Evolutionary conservation across 2,329 filamentous ascomycete genomes (phyloP), one percentile per base, ranked within the genome.

Genomic region (Verticillium nubilum): DNA sequence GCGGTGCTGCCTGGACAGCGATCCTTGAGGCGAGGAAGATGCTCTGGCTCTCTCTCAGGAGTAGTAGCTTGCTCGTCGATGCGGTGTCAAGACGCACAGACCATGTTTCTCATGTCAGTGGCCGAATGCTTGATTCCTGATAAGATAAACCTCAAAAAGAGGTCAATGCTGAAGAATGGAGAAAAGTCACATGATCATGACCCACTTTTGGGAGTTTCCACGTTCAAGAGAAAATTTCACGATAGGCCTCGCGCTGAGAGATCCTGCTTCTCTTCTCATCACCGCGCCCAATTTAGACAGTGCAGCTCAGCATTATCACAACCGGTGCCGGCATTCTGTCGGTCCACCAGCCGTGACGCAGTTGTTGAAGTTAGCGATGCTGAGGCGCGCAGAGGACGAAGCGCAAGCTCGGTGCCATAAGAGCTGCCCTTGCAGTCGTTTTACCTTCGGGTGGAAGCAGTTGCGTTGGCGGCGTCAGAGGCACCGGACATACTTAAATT

Each of bases 201-300:
- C 19, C 52, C 19, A 31, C 27, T 25, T n/a, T 23, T 27, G 52
- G 10, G 4, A 19, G n/a, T 29, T 12, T 31, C 52, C 52, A 19
- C 27, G n/a, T 31, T 29, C 15, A 54, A 33, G 27, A 54, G 33
- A 62, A 55, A 60, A 54, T 63, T 65, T 62, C 37, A 58, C 37
- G 13, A 42, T 25, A 28, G 17, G 5, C 52, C n/a, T 23, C 26
- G 27, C 28, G 4, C n/a, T 33, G 26, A 7, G 17, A 15, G 5
- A 15, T 31, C 67, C 68, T 73, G 76, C 72, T 74, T 74, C 76
- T 74, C 61, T 76, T 76, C 73, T 73, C 74, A 73, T 68, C 79
- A 85, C 89, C 87, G 88, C 89, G 84, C 82, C 88, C 87, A 83
- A 80, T 47, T 79, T 79, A 93, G 91, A 94, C 90, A 94, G 90